A percentile compares a stretch with the other conserved stretches of the same genome.
These are phyloP conservation scores for Arthrobotrys conoides DNA, from an alignment of 2,329 filamentous ascomycete species.

Conservation along the genomic window DNA sequence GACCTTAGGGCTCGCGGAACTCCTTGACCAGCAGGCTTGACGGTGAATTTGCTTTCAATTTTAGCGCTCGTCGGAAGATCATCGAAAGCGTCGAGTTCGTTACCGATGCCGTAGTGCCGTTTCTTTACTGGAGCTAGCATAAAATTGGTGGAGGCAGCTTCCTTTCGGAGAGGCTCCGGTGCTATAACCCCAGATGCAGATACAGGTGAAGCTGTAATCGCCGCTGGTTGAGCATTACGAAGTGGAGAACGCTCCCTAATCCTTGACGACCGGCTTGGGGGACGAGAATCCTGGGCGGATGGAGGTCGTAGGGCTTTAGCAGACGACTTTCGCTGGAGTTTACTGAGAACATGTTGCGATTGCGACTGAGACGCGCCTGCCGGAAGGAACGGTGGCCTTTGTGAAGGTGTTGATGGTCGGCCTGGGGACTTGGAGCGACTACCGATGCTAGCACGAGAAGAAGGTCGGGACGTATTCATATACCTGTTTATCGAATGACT, in stretches of 20 bases:
- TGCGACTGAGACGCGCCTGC: conserved; percentile 80
- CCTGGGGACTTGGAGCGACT: conserved; percentile 80
- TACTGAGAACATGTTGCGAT: conserved; percentile 83
- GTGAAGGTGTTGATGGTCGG: conserved; percentile 70
- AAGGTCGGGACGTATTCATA: conserved; percentile 59
- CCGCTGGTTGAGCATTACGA: conserved; percentile 62
- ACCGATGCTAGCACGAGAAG: conserved; percentile 62
- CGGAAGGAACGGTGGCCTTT: conserved; percentile 81
- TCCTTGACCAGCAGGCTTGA: conserved; percentile 80
- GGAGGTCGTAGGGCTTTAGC: conserved; percentile 78
- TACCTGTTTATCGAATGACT: conserved; percentile 46
- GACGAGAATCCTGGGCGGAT: conserved; percentile 68
- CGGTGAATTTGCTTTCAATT: conserved; percentile 84
- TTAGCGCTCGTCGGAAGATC: conserved; percentile 90
- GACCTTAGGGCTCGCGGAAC: conserved; percentile 76
- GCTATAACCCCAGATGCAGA: conserved; percentile 47
- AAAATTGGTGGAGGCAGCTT: conserved; percentile 76
- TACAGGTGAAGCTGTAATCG: background rate
- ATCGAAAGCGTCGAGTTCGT: conserved; percentile 92
- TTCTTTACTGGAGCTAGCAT: conserved; percentile 79
- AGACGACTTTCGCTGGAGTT: conserved; percentile 76
- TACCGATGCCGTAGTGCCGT: conserved; percentile 88
- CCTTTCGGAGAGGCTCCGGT: conserved; percentile 65
- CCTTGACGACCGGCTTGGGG: conserved; percentile 67
- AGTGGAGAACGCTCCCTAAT: conserved; percentile 55